A percentile compares a stretch with the other conserved stretches of the same genome.
These are phyloP conservation scores for Boletus rufocinnamomeus DNA, from an alignment of 768 basidiomycete genomes.

Conservation along the genomic window DNA sequence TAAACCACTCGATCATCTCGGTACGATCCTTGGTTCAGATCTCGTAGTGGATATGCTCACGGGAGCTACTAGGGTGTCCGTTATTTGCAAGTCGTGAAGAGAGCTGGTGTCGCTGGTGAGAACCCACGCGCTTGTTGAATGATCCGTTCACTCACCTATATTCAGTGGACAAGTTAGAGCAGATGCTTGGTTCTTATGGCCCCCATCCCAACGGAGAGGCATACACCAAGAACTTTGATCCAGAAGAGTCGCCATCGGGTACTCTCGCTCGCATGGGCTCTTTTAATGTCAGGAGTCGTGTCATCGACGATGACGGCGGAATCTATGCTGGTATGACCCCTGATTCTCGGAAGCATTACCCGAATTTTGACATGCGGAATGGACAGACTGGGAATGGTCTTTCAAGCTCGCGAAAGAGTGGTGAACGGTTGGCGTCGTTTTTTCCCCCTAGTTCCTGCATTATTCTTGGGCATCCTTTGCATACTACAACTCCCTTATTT, in stretches of 20 bases:
- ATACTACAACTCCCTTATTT: slow-evolving; percentile 27
- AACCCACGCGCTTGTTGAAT: neutral
- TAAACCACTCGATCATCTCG: slow-evolving; percentile 88
- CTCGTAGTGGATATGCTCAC: slow-evolving; percentile 8
- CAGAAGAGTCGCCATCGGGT: slow-evolving; percentile 75
- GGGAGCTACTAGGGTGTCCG: slow-evolving; percentile 61
- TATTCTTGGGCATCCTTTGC: slow-evolving; percentile 31
- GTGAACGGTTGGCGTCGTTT: slow-evolving; percentile 42
- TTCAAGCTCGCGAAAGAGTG: slow-evolving; percentile 95
- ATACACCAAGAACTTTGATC: slow-evolving; percentile 75
- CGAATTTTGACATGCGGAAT: slow-evolving; percentile 11
- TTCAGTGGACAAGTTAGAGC: slow-evolving; percentile 86
- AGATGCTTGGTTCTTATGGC: slow-evolving; percentile 95
- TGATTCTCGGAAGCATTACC: neutral
- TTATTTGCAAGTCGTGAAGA: slow-evolving; percentile 89
- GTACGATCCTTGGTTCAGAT: slow-evolving; percentile 40
- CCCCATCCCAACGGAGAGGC: slow-evolving; percentile 64
- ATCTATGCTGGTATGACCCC: slow-evolving; percentile 69
- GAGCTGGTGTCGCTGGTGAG: slow-evolving; percentile 70
- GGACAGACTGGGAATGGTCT: slow-evolving; percentile 55
- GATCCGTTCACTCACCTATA: slow-evolving; percentile 7
- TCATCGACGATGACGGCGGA: slow-evolving; percentile 84
- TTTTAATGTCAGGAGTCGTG: slow-evolving; percentile 77
- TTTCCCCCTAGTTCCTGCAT: slow-evolving; percentile 20
- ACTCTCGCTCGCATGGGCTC: slow-evolving; percentile 80